A percentile compares a stretch with the other conserved stretches of the same genome.
Evolutionary conservation across 345 rosid species (phyloP).

Genomic region (Xanthoceras sorbifolium): DNA sequence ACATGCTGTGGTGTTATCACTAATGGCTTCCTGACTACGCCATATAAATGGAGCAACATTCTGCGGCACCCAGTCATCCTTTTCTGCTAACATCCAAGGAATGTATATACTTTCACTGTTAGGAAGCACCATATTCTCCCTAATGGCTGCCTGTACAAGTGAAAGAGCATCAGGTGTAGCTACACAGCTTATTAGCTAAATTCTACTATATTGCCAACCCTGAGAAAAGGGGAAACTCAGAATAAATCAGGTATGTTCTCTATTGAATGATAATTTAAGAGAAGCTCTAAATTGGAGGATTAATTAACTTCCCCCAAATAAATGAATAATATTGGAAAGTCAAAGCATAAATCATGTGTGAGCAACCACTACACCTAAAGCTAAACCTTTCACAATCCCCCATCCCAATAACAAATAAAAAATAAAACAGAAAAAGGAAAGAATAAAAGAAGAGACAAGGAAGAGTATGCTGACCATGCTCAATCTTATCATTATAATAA

Average conservation of each 20-base stretch:
- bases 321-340: neutral
- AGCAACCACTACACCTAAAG: neutral
- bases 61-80: constrained; percentile 84
- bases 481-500: neutral
- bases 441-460: neutral
- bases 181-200: neutral
- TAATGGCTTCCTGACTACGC: constrained; percentile 67
- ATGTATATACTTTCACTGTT: constrained; percentile 73
- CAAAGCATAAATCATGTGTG: neutral
- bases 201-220: neutral
- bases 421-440: neutral
- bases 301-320: neutral
- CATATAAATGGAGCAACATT: constrained; percentile 81
- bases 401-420: neutral
- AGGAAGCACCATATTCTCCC: constrained; percentile 89
- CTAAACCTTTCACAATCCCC: neutral
- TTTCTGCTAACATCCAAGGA: constrained; percentile 89
- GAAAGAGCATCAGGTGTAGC: constrained; percentile 22
- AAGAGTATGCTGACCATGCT: neutral
- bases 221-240: neutral
- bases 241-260: constrained; percentile 3
- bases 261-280: neutral
- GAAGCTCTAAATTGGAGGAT: neutral
- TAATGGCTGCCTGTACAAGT: constrained; percentile 57
- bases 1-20: constrained; percentile 31